A percentile compares a stretch with the other conserved stretches of the same genome.
These are phyloP conservation scores for Geotrichum siamense DNA, from an alignment of 1,139 yeast species.

Conservation along the genomic window DNA sequence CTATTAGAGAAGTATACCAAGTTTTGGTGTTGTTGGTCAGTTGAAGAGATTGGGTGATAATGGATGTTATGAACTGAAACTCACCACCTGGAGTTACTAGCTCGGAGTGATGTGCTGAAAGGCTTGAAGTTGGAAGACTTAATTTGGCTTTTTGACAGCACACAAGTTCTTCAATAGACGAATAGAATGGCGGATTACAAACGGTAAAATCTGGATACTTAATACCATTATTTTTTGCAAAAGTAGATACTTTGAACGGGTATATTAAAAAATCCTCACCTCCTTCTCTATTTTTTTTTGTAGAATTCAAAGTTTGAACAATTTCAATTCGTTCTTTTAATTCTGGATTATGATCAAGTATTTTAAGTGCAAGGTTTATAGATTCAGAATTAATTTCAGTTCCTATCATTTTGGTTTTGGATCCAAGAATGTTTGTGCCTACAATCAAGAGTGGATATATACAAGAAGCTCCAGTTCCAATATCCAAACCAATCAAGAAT, in stretches of 20 bases:
- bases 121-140: constrained; percentile 18
- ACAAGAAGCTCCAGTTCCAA: constrained; percentile 41
- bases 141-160: no score
- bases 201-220: constrained; percentile 30
- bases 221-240: background rate
- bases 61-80: constrained; percentile 31
- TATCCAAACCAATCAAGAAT: constrained; percentile 21
- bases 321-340: constrained; percentile 11
- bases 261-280: no score
- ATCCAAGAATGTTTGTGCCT: no score
- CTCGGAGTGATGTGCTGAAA: constrained; percentile 32
- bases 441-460: constrained; percentile 38
- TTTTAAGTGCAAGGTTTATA: constrained; percentile 25
- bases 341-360: constrained; percentile 26
- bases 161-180: constrained; percentile 33
- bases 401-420: constrained; percentile 31
- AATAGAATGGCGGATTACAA: constrained; percentile 45
- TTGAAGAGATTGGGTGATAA: constrained; percentile 33
- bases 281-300: no score
- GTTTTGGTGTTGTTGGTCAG: constrained; percentile 13
- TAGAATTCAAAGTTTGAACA: no score
- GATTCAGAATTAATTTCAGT: constrained; percentile 37
- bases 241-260: background rate
- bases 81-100: constrained; percentile 42
- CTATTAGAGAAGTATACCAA: constrained; percentile 40